A percentile compares a stretch with the other conserved stretches of the same genome.
These are phyloP conservation scores for Sugiyamaella paludigena DNA, from an alignment of 1,139 yeast genomes.

Conservation along the genomic window DNA sequence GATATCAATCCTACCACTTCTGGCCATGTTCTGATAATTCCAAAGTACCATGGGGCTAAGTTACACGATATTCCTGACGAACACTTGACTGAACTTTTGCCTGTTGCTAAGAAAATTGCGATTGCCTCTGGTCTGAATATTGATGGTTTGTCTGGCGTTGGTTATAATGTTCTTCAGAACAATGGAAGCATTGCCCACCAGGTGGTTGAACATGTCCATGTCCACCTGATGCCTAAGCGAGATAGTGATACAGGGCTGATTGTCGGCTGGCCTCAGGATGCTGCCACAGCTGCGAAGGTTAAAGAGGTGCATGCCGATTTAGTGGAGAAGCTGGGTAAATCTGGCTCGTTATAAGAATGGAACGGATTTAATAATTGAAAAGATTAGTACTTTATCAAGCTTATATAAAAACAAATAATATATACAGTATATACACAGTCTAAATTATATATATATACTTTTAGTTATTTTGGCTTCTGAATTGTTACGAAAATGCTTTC, in stretches of 20 bases:
- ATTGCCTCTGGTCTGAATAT: conserved; percentile 63
- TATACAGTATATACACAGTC: conserved; percentile 1
- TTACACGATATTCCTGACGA: conserved; percentile 92
- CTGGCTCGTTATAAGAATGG: too few species aligned
- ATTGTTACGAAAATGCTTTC: background rate
- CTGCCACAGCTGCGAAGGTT: conserved; percentile 58
- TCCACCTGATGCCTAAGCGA: conserved; percentile 90
- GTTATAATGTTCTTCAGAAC: conserved; percentile 88
- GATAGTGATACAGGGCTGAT: conserved; percentile 66
- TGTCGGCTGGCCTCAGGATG: conserved; percentile 91
- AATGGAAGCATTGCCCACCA: conserved; percentile 94
- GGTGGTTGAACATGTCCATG: conserved; percentile 91
- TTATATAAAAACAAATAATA: too few species aligned
- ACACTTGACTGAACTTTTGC: conserved; percentile 75
- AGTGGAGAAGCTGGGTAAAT: conserved; percentile 42
- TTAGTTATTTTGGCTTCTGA: too few species aligned
- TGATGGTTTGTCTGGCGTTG: conserved; percentile 62
- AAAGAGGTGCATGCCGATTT: conserved; percentile 64
- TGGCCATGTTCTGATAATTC: conserved; percentile 86
- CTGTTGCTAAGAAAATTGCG: conserved; percentile 82
- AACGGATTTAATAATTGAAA: too few species aligned
- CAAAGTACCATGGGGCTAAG: conserved; percentile 89
- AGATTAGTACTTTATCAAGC: too few species aligned
- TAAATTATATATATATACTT: conserved; percentile 1
- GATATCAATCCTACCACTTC: conserved; percentile 90